phyloP scores from a whole-genome alignment of 2,329 filamentous ascomycete species.

The Alternaria brassicicola region DNA sequence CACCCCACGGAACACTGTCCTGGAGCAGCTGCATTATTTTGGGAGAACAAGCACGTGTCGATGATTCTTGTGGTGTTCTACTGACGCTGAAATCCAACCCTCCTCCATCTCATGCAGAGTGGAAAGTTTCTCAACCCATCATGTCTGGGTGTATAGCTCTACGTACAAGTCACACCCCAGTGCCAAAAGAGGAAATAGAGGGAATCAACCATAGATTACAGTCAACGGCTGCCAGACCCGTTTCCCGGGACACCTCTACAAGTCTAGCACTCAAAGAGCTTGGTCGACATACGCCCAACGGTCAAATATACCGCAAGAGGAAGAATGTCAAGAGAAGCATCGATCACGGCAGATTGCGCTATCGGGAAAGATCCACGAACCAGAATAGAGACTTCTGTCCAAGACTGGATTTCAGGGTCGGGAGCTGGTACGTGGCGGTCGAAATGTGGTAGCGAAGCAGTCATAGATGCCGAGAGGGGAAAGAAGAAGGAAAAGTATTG shows the following conservation, averaged over 20 bases:
- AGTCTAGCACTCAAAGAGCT: not conserved
- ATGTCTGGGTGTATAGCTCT: not conserved
- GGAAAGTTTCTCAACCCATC: not conserved
- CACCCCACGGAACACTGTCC: not conserved
- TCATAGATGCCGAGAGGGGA: not conserved
- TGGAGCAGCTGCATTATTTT: not conserved
- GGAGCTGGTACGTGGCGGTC: not conserved
- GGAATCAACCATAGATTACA: not conserved
- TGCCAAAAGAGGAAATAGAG: slow-evolving; percentile 5
- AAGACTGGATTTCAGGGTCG: not conserved
- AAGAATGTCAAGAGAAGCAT: not conserved
- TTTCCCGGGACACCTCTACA: not conserved
- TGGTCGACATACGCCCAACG: not conserved
- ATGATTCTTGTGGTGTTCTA: not conserved
- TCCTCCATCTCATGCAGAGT: not conserved
- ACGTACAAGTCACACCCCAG: not conserved
- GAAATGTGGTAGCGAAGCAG: not conserved
- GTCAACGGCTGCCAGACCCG: slow-evolving; percentile 11
- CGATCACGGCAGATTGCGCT: slow-evolving; percentile 7
- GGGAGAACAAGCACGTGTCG: not conserved
- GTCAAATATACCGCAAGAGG: slow-evolving; percentile 7
- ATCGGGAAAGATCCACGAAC: slow-evolving; percentile 3
- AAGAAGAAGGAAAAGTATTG: not conserved
- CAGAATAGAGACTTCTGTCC: not conserved
- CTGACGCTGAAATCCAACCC: not conserved